Evolutionary conservation across 495 filamentous ascomycete genomes (phyloP).

Genomic region (Xylaria telfairii): DNA sequence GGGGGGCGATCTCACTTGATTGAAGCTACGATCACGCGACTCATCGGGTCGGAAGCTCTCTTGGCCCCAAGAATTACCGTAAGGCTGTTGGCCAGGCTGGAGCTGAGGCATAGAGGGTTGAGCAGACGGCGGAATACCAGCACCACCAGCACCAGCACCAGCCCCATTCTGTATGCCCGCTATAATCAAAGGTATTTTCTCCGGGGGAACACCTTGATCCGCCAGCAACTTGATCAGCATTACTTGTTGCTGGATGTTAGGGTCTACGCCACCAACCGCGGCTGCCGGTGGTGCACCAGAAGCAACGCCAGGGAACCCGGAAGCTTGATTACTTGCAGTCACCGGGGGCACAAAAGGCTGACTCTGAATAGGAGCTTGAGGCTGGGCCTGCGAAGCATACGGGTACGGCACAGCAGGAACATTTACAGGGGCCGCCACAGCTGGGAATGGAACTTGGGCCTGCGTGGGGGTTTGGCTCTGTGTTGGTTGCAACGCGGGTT

Average conservation of each 20-base stretch:
- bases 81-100: constrained; percentile 34
- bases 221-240: constrained; percentile 54
- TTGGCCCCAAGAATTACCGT: constrained; percentile 43
- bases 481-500: constrained; percentile 22
- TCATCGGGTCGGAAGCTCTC: constrained; percentile 48
- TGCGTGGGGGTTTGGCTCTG: constrained; percentile 33
- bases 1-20: constrained; percentile 59
- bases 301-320: constrained; percentile 40
- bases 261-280: constrained; percentile 48
- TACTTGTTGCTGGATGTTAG: constrained; percentile 65
- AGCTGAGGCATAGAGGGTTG: constrained; percentile 27
- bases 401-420: constrained; percentile 59
- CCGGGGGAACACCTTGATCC: constrained; percentile 51
- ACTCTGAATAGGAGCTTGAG: constrained; percentile 30
- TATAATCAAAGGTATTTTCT: constrained; percentile 55
- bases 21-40: constrained; percentile 69
- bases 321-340: constrained; percentile 54
- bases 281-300: constrained; percentile 47
- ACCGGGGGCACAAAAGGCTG: constrained; percentile 46
- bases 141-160: constrained; percentile 31
- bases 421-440: constrained; percentile 61
- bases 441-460: constrained; percentile 36
- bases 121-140: constrained; percentile 20
- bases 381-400: constrained; percentile 55
- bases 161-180: constrained; percentile 47